Conservation (phyloP, 1,139 yeast species). For the Geotrichum cucujoidarum region DNA sequence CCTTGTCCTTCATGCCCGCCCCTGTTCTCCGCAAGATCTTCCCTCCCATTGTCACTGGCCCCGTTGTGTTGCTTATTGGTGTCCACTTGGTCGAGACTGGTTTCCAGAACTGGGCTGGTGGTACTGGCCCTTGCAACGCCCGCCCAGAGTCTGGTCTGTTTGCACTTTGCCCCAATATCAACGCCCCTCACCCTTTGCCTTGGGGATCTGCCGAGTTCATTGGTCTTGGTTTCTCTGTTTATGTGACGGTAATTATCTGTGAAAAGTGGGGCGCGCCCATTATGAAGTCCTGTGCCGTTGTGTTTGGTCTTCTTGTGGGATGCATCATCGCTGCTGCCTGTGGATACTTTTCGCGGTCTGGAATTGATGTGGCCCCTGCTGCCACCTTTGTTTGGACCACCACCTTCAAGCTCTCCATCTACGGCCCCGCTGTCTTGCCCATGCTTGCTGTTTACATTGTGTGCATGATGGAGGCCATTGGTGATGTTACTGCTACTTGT, state of each 20-base stretch:
- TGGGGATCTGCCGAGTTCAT: conserved; percentile 86
- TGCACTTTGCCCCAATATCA: conserved; percentile 43
- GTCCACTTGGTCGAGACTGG: conserved; percentile 62
- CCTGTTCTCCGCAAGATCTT: conserved; percentile 61
- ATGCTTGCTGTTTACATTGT: conserved; percentile 75
- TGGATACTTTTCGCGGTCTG: conserved; percentile 62
- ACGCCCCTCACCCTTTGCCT: conserved; percentile 51
- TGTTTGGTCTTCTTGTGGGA: conserved; percentile 75
- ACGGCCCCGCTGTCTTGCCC: conserved; percentile 82
- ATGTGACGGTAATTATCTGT: conserved; percentile 61
- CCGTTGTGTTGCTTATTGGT: conserved; percentile 82
- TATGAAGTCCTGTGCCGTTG: conserved; percentile 89
- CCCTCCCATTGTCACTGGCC: conserved; percentile 90
- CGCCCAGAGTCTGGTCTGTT: conserved; percentile 45
- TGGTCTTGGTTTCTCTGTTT: conserved; percentile 86
- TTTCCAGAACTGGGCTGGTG: conserved; percentile 83
- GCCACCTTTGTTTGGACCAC: conserved; percentile 84
- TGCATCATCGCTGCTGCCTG: conserved; percentile 89
- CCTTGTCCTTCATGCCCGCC: conserved; percentile 72
- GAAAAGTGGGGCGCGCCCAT: conserved; percentile 93
- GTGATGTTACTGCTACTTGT: conserved; percentile 87
- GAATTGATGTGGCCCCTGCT: conserved; percentile 66
- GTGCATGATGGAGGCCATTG: conserved; percentile 85
- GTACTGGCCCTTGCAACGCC: conserved; percentile 48
- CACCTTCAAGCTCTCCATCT: conserved; percentile 66